These are phyloP conservation scores for Ustilago hordei DNA, from an alignment of 1,284 basidiomycete genomes.

Conservation along the genomic window DNA sequence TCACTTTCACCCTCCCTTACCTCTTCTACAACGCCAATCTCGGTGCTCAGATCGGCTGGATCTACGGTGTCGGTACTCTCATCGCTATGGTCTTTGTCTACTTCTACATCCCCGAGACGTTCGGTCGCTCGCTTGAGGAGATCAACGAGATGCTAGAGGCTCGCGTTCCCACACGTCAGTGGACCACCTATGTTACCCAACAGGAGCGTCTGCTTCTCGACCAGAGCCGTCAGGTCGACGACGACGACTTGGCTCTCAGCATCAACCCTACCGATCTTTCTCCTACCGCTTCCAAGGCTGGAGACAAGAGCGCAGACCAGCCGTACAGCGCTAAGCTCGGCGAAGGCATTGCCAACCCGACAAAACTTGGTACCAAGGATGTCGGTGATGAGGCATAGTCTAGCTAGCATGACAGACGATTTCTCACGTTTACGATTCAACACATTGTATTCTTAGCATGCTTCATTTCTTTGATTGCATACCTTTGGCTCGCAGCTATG, in stretches of 20 bases:
- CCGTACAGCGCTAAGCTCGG: constrained; percentile 16
- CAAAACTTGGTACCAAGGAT: constrained; percentile 35
- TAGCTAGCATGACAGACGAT: not conserved
- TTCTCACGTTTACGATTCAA: constrained; percentile 1
- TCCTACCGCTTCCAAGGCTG: constrained; percentile 22
- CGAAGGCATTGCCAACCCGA: constrained; percentile 24
- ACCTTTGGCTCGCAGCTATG: not conserved
- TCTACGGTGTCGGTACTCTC: constrained; percentile 69
- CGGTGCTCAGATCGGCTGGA: constrained; percentile 70
- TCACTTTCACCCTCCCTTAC: constrained; percentile 67
- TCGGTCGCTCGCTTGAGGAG: constrained; percentile 60
- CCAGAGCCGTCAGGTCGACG: constrained; percentile 35
- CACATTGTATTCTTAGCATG: constrained; percentile 24
- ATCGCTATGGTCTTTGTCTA: constrained; percentile 71
- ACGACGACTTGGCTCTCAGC: constrained; percentile 23
- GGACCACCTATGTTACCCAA: constrained; percentile 51
- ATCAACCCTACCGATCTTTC: constrained; percentile 34
- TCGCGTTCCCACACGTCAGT: constrained; percentile 54
- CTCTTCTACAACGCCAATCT: constrained; percentile 69
- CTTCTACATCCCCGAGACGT: constrained; percentile 70
- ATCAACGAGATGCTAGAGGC: constrained; percentile 65
- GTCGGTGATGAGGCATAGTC: constrained; percentile 16
- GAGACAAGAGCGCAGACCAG: constrained; percentile 37
- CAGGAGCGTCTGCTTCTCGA: constrained; percentile 42
- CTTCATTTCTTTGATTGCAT: constrained; percentile 7